Conservation (phyloP, 306 rosid species). For the Vachellia pachyceras region DNA sequence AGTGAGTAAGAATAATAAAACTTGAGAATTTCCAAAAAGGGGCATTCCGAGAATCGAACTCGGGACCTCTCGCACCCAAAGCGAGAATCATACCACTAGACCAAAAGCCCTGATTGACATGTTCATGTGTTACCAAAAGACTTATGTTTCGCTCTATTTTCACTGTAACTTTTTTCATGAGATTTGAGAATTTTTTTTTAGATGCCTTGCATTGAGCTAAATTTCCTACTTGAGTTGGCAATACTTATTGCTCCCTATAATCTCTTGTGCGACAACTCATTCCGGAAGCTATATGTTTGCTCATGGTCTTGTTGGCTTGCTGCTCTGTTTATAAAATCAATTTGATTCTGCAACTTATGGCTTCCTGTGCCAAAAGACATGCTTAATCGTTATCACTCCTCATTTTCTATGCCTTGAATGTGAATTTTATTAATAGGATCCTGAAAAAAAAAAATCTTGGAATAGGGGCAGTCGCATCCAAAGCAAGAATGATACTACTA, state of each 20-base stretch:
- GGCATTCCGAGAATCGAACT: constrained; percentile 59
- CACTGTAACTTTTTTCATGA: background rate
- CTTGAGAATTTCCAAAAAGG: too few relatives aligned
- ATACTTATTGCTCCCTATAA: background rate
- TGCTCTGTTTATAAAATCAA: background rate
- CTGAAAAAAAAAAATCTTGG: background rate
- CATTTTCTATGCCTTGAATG: background rate
- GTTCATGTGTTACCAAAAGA: background rate
- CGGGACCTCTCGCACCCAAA: constrained; percentile 66
- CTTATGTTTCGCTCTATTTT: background rate
- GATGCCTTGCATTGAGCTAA: background rate
- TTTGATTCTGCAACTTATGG: background rate
- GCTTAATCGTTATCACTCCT: background rate
- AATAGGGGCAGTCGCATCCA: background rate
- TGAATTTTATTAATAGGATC: background rate
- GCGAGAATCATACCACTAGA: constrained; percentile 67
- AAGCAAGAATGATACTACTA: constrained; percentile 4
- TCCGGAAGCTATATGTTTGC: background rate
- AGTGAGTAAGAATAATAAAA: background rate
- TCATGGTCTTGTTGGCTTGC: background rate
- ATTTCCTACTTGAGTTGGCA: background rate
- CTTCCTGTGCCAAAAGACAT: background rate
- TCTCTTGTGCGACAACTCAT: background rate
- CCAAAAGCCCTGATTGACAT: constrained; percentile 40
- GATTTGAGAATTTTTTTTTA: background rate